These are phyloP conservation scores for Piloderma croceum DNA, from an alignment of 768 basidiomycete species.

Conservation along the genomic window DNA sequence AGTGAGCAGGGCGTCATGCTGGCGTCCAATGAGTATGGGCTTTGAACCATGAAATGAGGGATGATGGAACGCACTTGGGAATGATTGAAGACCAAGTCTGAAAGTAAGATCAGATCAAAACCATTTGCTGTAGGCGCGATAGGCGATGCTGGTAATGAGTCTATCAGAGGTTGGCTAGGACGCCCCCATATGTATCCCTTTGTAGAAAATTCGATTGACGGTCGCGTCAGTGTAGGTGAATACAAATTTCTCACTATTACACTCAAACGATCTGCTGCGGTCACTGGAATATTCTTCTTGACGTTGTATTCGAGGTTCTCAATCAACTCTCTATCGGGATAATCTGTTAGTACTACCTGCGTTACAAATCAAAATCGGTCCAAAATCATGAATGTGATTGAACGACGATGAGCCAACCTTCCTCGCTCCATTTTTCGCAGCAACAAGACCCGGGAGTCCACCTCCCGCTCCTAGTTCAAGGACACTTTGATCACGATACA, in stretches of 20 bases:
- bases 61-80: constrained; percentile 56
- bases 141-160: constrained; percentile 16
- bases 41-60: not conserved
- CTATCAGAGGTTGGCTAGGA: constrained; percentile 41
- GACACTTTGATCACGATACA: constrained; percentile 44
- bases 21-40: constrained; percentile 1
- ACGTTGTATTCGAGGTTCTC: constrained; percentile 74
- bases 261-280: too few species aligned
- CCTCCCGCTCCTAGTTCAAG: constrained; percentile 94
- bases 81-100: constrained; percentile 93
- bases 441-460: constrained; percentile 78
- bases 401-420: constrained; percentile 39
- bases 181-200: constrained; percentile 88
- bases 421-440: constrained; percentile 62
- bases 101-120: constrained; percentile 83
- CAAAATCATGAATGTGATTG: not conserved
- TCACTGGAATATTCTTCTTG: constrained; percentile 41
- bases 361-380: not conserved
- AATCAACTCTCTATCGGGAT: constrained; percentile 74
- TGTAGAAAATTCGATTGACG: too few species aligned
- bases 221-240: too few species aligned
- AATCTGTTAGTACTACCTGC: constrained; percentile 86
- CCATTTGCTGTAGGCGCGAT: constrained; percentile 19
- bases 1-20: constrained; percentile 79
- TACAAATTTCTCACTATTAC: too few species aligned